These are phyloP conservation scores for Serendipita sp. DNA, from an alignment of 768 basidiomycete genomes.

Conservation along the genomic window DNA sequence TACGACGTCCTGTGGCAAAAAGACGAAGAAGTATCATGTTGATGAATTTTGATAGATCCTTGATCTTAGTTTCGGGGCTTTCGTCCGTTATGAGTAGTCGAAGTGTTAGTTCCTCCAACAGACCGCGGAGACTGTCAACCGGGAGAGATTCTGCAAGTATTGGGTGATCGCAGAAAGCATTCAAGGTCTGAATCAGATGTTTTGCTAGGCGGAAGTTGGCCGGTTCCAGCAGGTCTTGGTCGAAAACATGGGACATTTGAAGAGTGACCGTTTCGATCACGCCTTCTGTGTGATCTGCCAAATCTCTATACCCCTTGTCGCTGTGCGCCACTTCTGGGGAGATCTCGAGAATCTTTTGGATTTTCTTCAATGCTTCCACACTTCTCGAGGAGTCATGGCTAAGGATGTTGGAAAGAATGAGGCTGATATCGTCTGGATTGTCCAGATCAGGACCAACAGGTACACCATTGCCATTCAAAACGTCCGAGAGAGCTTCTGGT, in stretches of 20 bases:
- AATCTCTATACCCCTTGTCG: slow-evolving; percentile 55
- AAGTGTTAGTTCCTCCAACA: slow-evolving; percentile 84
- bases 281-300: slow-evolving; percentile 65
- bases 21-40: slow-evolving; percentile 94
- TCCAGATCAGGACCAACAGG: slow-evolving; percentile 5
- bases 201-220: slow-evolving; percentile 90
- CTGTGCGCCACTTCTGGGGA: slow-evolving; percentile 58
- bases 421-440: slow-evolving; percentile 44
- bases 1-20: slow-evolving; percentile 78
- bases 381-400: slow-evolving; percentile 73
- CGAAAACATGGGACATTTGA: slow-evolving; percentile 86
- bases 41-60: slow-evolving; percentile 89
- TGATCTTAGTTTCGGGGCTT: slow-evolving; percentile 62
- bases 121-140: slow-evolving; percentile 62
- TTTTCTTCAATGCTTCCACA: slow-evolving; percentile 85
- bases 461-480: slow-evolving; percentile 15
- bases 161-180: slow-evolving; percentile 83
- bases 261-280: slow-evolving; percentile 80
- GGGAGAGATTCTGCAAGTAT: slow-evolving; percentile 77
- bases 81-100: slow-evolving; percentile 90
- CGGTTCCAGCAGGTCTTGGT: slow-evolving; percentile 51
- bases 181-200: slow-evolving; percentile 91
- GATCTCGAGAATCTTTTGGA: slow-evolving; percentile 71
- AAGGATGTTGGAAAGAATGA: slow-evolving; percentile 76
- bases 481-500: slow-evolving; percentile 16